Base-by-base conservation (phyloP, 148 eudicot genomes). In the Euryodendron excelsum region DNA sequence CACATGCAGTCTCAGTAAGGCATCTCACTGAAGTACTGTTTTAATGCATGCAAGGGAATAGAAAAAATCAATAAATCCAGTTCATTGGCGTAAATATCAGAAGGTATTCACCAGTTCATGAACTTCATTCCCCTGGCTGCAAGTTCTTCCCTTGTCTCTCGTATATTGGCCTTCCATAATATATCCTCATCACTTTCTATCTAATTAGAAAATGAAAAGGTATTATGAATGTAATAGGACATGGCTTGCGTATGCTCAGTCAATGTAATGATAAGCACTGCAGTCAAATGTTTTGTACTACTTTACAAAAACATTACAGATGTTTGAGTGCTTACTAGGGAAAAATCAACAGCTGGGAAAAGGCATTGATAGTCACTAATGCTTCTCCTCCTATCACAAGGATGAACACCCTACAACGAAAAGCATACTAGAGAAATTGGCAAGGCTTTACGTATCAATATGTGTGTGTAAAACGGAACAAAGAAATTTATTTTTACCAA, bases 331-430 rank as follows among this genome's bases (percentile, higher is more conserved):
- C 88, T 81, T 82, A 80, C 99, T 90, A 84, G 86, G 33, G 97
- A 90, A 84, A 95, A 95, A 83, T 95, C 97, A 76, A 95, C 53
- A 52, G 97, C 97, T 62, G 99, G 99, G 80, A 95, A 95, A 73
- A 93, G 87, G 73, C 76, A 86, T 50, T 86, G 85, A 85, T 93
- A 95, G 60, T 95, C 96, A 34, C 89, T 87, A 72, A 93, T 79
- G 79, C 78, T 84, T 88, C 97, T 90, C 85, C 99, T 91, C 83
- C 75, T 80, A 86, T 95, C 99, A 85, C 97, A 95, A 75, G 93
- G 99, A 91, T 91, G 97, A 80, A 91, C 87, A 48, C 99, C 99
- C 99, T 95, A 87, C 80, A 82, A 81, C 80, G 80, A 87, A 69
- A 81, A 81, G 74, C 9, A 79, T 39, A 74, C 45, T 10, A 52